These are phyloP conservation scores for Salix purpurea DNA, from an alignment of 345 rosid genomes.

Conservation along the genomic window DNA sequence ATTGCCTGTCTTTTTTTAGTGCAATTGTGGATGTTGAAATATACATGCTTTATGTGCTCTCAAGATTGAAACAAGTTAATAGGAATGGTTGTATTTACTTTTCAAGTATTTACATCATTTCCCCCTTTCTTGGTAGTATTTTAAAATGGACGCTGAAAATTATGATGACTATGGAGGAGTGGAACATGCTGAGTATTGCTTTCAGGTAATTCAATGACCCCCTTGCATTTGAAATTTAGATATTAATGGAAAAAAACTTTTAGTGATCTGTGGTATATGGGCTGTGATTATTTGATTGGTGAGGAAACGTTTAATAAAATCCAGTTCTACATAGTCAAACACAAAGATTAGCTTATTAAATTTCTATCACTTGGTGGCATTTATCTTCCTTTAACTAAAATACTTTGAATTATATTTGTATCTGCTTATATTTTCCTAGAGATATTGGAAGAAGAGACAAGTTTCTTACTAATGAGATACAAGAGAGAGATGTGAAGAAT, in stretches of 20 bases:
- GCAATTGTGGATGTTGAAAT: not conserved
- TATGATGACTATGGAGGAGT: conserved; percentile 26
- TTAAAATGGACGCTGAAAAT: conserved; percentile 25
- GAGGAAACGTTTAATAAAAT: not conserved
- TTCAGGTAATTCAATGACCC: conserved; percentile 11
- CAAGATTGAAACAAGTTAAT: not conserved
- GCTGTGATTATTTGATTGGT: not conserved
- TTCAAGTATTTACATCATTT: conserved; percentile 13
- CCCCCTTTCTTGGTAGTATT: conserved; percentile 15
- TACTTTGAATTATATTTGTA: not conserved
- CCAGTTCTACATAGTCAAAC: not conserved
- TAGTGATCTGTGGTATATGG: not conserved
- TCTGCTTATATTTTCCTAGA: not conserved
- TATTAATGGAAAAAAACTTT: not conserved
- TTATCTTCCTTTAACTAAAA: not conserved
- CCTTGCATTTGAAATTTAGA: not conserved
- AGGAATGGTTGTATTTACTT: not conserved
- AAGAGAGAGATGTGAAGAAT: not conserved
- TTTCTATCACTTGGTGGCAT: not conserved
- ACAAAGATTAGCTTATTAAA: not conserved
- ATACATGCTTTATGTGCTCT: not conserved
- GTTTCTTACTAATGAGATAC: not conserved
- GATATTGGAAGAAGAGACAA: not conserved
- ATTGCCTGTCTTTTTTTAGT: not conserved
- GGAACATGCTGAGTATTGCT: conserved; percentile 26